Conservation (phyloP, 73 alveolate genomes). For the Tetrahymena elliotti region DNA sequence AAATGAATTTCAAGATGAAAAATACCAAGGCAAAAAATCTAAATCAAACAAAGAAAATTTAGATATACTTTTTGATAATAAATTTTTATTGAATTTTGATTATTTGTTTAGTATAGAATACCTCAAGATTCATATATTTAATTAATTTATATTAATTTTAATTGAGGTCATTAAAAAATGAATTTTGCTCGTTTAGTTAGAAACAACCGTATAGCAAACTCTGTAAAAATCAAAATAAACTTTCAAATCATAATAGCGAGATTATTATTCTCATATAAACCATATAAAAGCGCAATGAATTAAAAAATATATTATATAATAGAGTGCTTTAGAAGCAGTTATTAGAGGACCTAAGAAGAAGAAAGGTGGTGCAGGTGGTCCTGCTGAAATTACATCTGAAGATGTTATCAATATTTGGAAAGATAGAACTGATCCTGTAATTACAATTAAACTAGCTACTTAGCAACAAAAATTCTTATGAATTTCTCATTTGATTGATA, state of each 20-base stretch:
- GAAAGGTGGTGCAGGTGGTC: slow-evolving; percentile 3
- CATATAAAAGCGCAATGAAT: not conserved
- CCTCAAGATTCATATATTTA: not conserved
- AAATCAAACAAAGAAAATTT: not conserved
- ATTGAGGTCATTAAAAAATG: not conserved
- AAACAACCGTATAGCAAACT: not conserved
- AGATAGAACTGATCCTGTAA: not conserved
- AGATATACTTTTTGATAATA: not conserved
- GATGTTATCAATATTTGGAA: not conserved
- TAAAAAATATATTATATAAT: not conserved
- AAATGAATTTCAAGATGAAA: not conserved
- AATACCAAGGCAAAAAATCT: not conserved
- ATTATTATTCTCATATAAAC: not conserved
- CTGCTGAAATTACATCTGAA: not conserved
- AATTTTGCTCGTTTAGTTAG: not conserved
- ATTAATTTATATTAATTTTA: not conserved
- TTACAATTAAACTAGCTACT: not conserved
- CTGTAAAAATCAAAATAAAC: not conserved
- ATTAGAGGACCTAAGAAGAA: not conserved
- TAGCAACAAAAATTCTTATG: not conserved
- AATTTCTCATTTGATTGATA: not conserved
- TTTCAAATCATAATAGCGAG: not conserved
- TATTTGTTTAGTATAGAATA: not conserved
- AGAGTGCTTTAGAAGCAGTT: not conserved
- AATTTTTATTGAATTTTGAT: not conserved